A percentile compares a stretch with the other conserved stretches of the same genome.
Evolutionary conservation across 2,329 filamentous ascomycete species (phyloP).

Genomic region (Fusarium sp.): DNA sequence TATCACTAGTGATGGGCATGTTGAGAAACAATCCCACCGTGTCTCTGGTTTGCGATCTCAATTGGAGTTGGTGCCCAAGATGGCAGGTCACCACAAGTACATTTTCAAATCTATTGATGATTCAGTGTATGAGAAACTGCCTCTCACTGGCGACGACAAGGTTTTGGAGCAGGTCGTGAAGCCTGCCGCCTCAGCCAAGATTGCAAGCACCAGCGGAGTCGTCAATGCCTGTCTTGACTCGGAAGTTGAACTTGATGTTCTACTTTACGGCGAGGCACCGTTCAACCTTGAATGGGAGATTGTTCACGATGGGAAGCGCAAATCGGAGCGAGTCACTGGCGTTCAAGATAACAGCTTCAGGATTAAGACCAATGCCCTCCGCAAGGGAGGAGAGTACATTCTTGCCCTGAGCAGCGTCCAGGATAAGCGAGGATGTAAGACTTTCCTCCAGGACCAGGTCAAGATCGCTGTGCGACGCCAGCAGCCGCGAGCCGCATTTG

Average conservation of each 20-base stretch:
- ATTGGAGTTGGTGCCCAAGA: conserved; percentile 82
- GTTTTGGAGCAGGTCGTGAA: conserved; percentile 90
- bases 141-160: conserved; percentile 71
- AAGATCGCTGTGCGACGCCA: conserved; percentile 91
- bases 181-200: conserved; percentile 85
- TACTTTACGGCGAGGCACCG: conserved; percentile 83
- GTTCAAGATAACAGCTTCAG: conserved; percentile 74
- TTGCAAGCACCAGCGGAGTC: conserved; percentile 66
- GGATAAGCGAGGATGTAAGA: conserved; percentile 88
- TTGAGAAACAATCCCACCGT: conserved; percentile 65
- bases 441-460: conserved; percentile 84
- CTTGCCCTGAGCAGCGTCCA: conserved; percentile 87
- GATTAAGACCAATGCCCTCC: conserved; percentile 80
- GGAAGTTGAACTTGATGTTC: conserved; percentile 78
- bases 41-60: conserved; percentile 84
- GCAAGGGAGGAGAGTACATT: conserved; percentile 89
- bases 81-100: conserved; percentile 89
- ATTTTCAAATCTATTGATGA: conserved; percentile 86
- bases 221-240: conserved; percentile 86
- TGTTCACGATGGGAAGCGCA: conserved; percentile 87
- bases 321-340: conserved; percentile 72
- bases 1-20: conserved; percentile 68
- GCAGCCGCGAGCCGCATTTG: conserved; percentile 87
- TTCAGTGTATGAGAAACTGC: conserved; percentile 78
- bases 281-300: conserved; percentile 94